Evolutionary conservation across 2,329 filamentous ascomycete species (phyloP).

Genomic region (Penicillium verrucosum): DNA sequence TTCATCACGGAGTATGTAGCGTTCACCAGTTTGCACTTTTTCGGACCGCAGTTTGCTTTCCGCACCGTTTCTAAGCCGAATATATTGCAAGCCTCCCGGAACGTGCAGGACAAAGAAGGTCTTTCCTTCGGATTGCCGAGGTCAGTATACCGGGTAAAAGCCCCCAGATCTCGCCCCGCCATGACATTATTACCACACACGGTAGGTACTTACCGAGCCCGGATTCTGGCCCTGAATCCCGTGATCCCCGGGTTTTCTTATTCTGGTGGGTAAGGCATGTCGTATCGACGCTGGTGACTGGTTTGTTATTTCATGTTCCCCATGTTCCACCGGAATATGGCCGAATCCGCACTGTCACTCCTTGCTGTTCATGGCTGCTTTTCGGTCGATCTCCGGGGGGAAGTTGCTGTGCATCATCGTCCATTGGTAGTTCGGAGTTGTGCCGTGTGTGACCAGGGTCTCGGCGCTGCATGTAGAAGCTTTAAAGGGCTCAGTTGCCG

Average conservation of each 20-base stretch:
- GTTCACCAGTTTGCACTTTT: not conserved
- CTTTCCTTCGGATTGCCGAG: not conserved
- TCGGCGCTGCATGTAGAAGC: not conserved
- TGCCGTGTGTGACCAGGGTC: not conserved
- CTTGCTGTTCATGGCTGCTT: constrained; percentile 9
- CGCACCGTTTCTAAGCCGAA: not conserved
- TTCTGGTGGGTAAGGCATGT: not conserved
- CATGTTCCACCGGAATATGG: constrained; percentile 12
- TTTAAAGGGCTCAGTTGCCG: constrained; percentile 6
- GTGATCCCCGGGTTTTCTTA: not conserved
- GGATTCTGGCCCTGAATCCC: not conserved
- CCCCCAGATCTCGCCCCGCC: not conserved
- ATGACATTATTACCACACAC: not conserved
- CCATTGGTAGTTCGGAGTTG: constrained; percentile 10
- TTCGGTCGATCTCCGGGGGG: constrained; percentile 19
- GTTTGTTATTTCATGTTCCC: not conserved
- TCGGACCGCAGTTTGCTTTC: not conserved
- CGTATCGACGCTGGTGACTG: not conserved
- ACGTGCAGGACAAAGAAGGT: not conserved
- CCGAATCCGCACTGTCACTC: constrained; percentile 5
- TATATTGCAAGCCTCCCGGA: not conserved
- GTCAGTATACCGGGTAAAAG: not conserved
- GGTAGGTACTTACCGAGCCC: not conserved
- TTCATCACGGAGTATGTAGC: not conserved
- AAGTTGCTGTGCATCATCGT: constrained; percentile 6